Conservation (phyloP, 169 alveolate genomes). For the Besnoitia besnoiti region DNA sequence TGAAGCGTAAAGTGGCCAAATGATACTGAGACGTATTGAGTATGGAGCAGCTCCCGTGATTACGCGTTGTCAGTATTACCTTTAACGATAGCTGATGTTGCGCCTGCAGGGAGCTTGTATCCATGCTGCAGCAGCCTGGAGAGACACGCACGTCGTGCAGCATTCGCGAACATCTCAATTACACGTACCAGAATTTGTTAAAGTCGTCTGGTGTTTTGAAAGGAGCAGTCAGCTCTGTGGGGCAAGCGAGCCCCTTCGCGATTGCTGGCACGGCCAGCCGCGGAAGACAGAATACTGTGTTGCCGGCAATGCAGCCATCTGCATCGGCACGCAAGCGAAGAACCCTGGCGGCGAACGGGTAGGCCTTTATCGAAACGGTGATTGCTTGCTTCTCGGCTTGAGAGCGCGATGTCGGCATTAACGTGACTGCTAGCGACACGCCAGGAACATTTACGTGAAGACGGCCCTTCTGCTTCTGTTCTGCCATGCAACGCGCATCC, state of each 20-base stretch:
- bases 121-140: slow-evolving; percentile 13
- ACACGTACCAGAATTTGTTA: not conserved
- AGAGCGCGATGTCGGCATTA: not conserved
- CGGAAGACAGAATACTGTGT: slow-evolving; percentile 19
- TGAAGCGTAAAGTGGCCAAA: not conserved
- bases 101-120: not conserved
- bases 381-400: not conserved
- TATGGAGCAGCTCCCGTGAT: not conserved
- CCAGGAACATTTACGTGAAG: slow-evolving; percentile 18
- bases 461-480: not conserved
- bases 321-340: not conserved
- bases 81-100: not conserved
- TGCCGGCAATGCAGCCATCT: not conserved
- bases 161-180: not conserved
- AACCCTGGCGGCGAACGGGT: not conserved
- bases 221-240: not conserved
- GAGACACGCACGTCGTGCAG: not conserved
- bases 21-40: not conserved
- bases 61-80: not conserved
- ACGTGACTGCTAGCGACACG: not conserved
- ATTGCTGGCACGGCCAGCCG: not conserved
- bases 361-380: not conserved
- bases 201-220: not conserved
- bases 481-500: not conserved
- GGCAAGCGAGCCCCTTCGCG: not conserved